Evolutionary conservation across 2,329 filamentous ascomycete genomes (phyloP).

Genomic region (Lizonia empirigonia): DNA sequence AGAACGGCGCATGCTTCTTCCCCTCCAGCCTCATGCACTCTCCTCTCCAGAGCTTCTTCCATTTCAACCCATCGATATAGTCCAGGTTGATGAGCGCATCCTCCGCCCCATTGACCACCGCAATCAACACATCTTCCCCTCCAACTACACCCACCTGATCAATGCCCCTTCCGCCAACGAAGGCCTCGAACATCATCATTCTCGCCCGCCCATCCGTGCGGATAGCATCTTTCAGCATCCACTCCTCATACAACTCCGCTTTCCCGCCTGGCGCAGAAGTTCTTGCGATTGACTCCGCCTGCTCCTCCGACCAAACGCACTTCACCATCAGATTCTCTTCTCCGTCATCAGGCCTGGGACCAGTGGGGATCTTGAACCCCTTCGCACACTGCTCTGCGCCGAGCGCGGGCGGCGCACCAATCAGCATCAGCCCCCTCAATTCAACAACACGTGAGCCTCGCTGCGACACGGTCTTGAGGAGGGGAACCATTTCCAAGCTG

Average conservation of each 20-base stretch:
- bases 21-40: conserved; percentile 34
- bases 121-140: conserved; percentile 26
- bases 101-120: conserved; percentile 38
- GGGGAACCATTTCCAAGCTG: conserved; percentile 38
- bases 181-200: conserved; percentile 31
- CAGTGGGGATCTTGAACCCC: conserved; percentile 18
- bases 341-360: conserved; percentile 1
- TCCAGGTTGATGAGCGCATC: conserved; percentile 42
- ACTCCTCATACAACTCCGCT: conserved; percentile 26
- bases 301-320: conserved; percentile 24
- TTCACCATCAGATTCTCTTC: conserved; percentile 17
- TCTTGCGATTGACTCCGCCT: conserved; percentile 23
- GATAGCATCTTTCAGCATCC: conserved; percentile 36
- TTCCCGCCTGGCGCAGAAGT: conserved; percentile 18
- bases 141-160: neutral
- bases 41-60: conserved; percentile 35
- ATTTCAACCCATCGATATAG: conserved; percentile 37
- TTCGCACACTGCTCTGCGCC: conserved; percentile 23
- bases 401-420: conserved; percentile 35
- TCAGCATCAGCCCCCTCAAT: conserved; percentile 36
- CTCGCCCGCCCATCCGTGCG: conserved; percentile 35
- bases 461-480: conserved; percentile 11
- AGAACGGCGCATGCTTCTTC: conserved; percentile 40
- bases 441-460: conserved; percentile 1
- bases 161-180: conserved; percentile 19